phyloP scores from a whole-genome alignment of 2,329 filamentous ascomycete genomes.

The Fragosphaeria purpurea region DNA sequence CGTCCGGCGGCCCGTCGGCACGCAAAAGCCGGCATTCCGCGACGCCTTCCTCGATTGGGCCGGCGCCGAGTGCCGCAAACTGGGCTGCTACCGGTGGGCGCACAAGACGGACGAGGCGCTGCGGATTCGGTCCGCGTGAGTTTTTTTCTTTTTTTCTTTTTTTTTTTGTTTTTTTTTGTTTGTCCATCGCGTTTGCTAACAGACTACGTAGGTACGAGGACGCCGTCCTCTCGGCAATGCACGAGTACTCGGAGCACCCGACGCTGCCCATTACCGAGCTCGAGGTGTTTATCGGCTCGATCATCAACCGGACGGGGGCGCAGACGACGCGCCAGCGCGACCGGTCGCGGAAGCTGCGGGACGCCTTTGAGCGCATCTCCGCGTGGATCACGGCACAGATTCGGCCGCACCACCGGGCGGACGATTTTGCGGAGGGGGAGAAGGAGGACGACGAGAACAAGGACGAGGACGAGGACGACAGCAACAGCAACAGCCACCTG shows the following conservation, averaged over 20 bases:
- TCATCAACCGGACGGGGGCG: conserved; percentile 39
- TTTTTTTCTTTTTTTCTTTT: neutral
- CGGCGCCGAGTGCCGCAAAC: conserved; percentile 16
- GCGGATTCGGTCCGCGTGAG: conserved; percentile 37
- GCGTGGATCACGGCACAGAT: conserved; percentile 23
- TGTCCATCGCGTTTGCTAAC: neutral
- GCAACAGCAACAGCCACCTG: neutral
- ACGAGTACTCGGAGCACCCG: conserved; percentile 35
- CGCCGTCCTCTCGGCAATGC: conserved; percentile 29
- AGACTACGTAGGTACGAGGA: conserved; percentile 33
- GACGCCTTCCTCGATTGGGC: conserved; percentile 26
- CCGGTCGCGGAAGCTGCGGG: conserved; percentile 38
- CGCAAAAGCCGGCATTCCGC: conserved; percentile 31
- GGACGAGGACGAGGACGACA: neutral
- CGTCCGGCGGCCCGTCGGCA: conserved; percentile 24
- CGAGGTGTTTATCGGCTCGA: conserved; percentile 46
- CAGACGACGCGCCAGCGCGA: conserved; percentile 43
- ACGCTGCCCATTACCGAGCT: conserved; percentile 34
- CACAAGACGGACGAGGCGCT: conserved; percentile 27
- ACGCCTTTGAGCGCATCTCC: conserved; percentile 39
- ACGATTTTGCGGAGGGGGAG: neutral
- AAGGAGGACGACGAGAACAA: neutral
- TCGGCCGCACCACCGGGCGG: conserved; percentile 10
- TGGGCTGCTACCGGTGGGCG: conserved; percentile 26
- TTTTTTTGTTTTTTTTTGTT: neutral